A percentile compares a stretch with the other conserved stretches of the same genome.
These are phyloP conservation scores for Orbilia ellipsospora DNA, from an alignment of 2,329 filamentous ascomycete species.

Conservation along the genomic window DNA sequence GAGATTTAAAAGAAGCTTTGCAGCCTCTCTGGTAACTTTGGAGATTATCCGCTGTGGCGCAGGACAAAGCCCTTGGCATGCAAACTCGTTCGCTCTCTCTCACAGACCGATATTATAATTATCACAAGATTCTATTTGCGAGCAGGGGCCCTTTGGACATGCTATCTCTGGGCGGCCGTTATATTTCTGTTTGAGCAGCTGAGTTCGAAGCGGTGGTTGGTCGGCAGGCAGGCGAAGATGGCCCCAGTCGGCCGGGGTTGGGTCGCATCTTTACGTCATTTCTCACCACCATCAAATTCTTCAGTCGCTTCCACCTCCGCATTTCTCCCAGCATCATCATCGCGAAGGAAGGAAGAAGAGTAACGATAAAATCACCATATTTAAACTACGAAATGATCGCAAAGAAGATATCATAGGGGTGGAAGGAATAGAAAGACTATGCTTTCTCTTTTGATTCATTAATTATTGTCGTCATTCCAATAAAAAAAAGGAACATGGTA, in stretches of 20 bases:
- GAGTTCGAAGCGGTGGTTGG: not conserved
- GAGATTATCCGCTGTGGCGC: not conserved
- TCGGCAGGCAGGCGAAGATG: conserved; percentile 21
- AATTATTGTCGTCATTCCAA: conserved; percentile 9
- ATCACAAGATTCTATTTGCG: too few species aligned
- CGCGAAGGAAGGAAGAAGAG: not conserved
- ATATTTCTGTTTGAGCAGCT: not conserved
- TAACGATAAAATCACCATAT: too few species aligned
- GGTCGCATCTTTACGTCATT: conserved; percentile 48
- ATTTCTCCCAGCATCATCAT: not conserved
- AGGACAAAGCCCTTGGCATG: not conserved
- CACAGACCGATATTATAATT: too few species aligned
- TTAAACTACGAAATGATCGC: too few species aligned
- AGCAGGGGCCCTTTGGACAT: too few species aligned
- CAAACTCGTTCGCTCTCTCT: not conserved
- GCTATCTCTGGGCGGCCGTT: too few species aligned
- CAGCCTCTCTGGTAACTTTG: not conserved
- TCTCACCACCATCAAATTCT: conserved; percentile 26
- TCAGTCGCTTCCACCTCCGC: not conserved
- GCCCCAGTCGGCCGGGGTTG: conserved; percentile 12
- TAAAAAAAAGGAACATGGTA: conserved; percentile 6
- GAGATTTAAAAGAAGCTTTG: too few species aligned
- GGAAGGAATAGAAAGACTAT: too few species aligned
- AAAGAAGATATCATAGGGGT: not conserved
- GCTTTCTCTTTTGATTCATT: too few species aligned